A percentile compares a stretch with the other conserved stretches of the same genome.
These are phyloP conservation scores for Extremus antarcticus DNA, from an alignment of 495 filamentous ascomycete genomes.

Conservation along the genomic window DNA sequence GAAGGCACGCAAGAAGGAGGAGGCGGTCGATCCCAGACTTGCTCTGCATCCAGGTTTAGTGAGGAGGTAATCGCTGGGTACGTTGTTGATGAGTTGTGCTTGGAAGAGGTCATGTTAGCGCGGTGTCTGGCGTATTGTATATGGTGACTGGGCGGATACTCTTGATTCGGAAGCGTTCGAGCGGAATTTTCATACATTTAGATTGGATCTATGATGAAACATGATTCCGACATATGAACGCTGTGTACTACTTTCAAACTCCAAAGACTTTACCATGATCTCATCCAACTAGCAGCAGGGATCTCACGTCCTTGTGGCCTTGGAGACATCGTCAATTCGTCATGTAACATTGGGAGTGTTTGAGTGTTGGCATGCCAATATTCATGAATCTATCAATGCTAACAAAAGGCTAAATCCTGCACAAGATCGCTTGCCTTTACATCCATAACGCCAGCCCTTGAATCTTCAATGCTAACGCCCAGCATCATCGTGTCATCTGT, in stretches of 20 bases:
- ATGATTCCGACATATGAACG: too few species aligned
- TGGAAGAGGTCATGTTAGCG: too few species aligned
- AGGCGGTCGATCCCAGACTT: background rate
- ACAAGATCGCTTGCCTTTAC: slow-evolving; percentile 38
- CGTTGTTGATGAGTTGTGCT: background rate
- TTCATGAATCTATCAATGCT: too few species aligned
- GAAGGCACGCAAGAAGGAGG: background rate
- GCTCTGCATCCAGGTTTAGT: background rate
- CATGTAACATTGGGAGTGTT: too few species aligned
- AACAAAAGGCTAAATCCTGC: slow-evolving; percentile 29
- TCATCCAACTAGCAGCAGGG: too few species aligned
- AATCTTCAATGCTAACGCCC: slow-evolving; percentile 42
- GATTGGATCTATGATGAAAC: background rate
- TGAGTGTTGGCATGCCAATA: too few species aligned
- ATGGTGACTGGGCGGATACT: background rate
- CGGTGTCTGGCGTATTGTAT: background rate
- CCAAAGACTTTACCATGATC: too few species aligned
- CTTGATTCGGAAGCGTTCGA: background rate
- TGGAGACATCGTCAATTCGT: background rate
- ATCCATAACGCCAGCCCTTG: slow-evolving; percentile 34
- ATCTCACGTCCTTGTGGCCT: background rate
- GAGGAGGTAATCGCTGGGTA: background rate
- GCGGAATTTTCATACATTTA: background rate
- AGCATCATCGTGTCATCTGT: slow-evolving; percentile 41
- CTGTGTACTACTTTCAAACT: too few species aligned